Conservation (phyloP, 176 grass and related monocot species). For the Themeda triandra region DNA sequence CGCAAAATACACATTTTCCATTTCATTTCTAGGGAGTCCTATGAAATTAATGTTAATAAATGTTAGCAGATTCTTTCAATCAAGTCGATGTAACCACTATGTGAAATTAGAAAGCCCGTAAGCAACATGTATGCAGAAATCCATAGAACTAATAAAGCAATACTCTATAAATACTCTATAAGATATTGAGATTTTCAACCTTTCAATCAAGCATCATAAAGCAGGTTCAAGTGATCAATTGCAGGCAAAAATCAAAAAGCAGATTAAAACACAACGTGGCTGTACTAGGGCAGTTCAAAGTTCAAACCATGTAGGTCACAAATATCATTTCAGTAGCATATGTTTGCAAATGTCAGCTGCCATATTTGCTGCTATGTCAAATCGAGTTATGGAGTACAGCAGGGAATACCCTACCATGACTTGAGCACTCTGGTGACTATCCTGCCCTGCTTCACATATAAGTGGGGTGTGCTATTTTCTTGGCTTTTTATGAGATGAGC, state of each 20-base stretch:
- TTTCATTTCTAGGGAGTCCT: background rate
- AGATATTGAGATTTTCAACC: background rate
- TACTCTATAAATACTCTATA: background rate
- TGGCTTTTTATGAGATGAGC: background rate
- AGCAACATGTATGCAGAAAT: background rate
- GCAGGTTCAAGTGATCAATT: background rate
- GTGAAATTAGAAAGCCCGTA: background rate
- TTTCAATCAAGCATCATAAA: background rate
- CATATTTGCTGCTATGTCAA: no score
- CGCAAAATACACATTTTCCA: background rate
- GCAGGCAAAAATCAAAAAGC: background rate
- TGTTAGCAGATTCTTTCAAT: background rate
- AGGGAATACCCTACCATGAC: no score
- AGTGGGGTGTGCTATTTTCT: background rate
- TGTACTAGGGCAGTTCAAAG: no score
- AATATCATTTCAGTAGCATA: no score
- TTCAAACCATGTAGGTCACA: no score
- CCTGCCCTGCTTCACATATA: background rate
- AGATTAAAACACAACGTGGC: background rate
- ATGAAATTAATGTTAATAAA: background rate
- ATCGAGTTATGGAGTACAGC: no score
- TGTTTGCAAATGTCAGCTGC: no score
- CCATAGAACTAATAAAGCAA: conserved; percentile 2
- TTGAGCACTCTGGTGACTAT: no score
- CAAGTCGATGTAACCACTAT: background rate